These are phyloP conservation scores for Calonectria hongkongensis DNA, from an alignment of 2,329 filamentous ascomycete species.

Conservation along the genomic window DNA sequence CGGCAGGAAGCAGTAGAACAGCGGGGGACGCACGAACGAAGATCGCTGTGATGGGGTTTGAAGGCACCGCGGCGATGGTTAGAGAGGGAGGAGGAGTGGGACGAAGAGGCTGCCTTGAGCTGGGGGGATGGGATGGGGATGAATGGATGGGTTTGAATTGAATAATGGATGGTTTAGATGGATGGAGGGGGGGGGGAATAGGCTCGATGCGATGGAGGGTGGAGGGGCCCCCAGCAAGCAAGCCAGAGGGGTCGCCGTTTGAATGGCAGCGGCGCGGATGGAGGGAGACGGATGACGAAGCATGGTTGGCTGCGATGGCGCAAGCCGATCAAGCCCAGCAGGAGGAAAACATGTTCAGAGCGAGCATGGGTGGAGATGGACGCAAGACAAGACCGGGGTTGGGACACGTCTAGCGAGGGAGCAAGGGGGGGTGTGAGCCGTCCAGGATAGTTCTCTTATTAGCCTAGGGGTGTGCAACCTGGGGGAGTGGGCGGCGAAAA, in stretches of 20 bases:
- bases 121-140: slow-evolving; percentile 34
- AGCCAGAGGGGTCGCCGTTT: slow-evolving; percentile 50
- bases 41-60: slow-evolving; percentile 33
- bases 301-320: slow-evolving; percentile 60
- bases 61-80: slow-evolving; percentile 36
- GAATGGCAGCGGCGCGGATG: slow-evolving; percentile 53
- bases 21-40: slow-evolving; percentile 34
- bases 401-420: slow-evolving; percentile 27
- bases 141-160: slow-evolving; percentile 45
- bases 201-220: slow-evolving; percentile 47
- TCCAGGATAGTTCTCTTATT: slow-evolving; percentile 1
- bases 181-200: slow-evolving; percentile 48
- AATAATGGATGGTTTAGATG: slow-evolving; percentile 41
- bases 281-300: slow-evolving; percentile 59
- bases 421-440: slow-evolving; percentile 21
- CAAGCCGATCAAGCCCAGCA: slow-evolving; percentile 45
- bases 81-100: slow-evolving; percentile 35
- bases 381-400: slow-evolving; percentile 36
- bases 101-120: slow-evolving; percentile 34
- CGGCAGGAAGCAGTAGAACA: slow-evolving; percentile 39
- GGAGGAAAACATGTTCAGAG: slow-evolving; percentile 29
- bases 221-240: slow-evolving; percentile 47
- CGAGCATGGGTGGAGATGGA: slow-evolving; percentile 33
- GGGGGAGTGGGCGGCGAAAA: slow-evolving; percentile 13
- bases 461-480: slow-evolving; percentile 9